Evolutionary conservation across 2,329 filamentous ascomycete species (phyloP).

Genomic region (Cercospora sesami): DNA sequence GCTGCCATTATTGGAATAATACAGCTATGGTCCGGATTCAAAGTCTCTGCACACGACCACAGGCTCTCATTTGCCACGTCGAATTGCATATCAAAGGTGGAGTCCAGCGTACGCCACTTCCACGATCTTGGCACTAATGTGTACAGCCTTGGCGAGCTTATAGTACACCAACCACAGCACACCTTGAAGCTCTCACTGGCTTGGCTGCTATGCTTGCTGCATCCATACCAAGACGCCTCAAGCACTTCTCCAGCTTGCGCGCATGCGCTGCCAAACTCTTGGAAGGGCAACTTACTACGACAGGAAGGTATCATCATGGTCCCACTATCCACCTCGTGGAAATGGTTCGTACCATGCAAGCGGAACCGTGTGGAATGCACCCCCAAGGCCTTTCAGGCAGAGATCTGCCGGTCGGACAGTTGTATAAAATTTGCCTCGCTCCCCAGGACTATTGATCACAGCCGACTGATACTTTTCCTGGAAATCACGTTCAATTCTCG

Average conservation of each 20-base stretch:
- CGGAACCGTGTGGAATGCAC: background rate
- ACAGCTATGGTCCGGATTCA: too few relatives aligned
- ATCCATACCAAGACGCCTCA: conserved; percentile 5
- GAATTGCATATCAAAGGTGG: background rate
- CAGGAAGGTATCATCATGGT: conserved; percentile 24
- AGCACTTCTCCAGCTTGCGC: background rate
- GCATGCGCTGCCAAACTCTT: conserved; percentile 11
- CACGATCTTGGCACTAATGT: conserved; percentile 5
- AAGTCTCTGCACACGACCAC: background rate
- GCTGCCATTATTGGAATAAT: too few relatives aligned
- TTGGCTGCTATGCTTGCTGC: conserved; percentile 1
- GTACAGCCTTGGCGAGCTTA: background rate
- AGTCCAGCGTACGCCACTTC: background rate
- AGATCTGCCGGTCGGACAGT: background rate
- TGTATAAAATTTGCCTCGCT: conserved; percentile 13
- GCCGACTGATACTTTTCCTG: background rate
- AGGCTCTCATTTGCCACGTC: background rate
- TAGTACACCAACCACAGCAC: conserved; percentile 2
- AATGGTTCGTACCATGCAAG: conserved; percentile 5
- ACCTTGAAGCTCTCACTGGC: background rate
- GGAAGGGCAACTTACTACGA: conserved; percentile 15
- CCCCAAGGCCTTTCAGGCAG: background rate
- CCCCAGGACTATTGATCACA: background rate
- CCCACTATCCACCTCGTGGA: background rate
- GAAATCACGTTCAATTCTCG: background rate